These are phyloP conservation scores for Angomonas ambiguus DNA, from an alignment of 208 protist genomes.

Conservation along the genomic window DNA sequence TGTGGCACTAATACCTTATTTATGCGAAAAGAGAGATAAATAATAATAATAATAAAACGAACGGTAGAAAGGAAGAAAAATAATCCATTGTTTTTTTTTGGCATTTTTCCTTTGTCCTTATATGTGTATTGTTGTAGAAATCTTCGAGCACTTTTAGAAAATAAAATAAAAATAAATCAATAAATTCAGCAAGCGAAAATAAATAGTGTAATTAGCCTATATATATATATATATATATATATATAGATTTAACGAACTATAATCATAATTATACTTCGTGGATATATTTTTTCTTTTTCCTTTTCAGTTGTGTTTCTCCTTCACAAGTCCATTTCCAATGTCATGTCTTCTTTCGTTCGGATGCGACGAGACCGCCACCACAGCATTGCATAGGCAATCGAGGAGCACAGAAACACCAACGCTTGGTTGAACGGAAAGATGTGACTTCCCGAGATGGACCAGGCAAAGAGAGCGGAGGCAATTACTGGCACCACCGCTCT, in stretches of 20 bases:
- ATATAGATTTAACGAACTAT: neutral
- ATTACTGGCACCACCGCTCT: conserved; percentile 31
- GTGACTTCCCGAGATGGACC: conserved; percentile 31
- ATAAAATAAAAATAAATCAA: conserved; percentile 9
- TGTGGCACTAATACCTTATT: neutral
- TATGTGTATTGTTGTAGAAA: neutral
- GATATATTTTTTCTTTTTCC: neutral
- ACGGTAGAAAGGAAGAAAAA: conserved; percentile 15
- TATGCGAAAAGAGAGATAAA: neutral
- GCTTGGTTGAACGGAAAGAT: conserved; percentile 39
- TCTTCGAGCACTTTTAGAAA: neutral
- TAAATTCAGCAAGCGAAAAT: conserved; percentile 4
- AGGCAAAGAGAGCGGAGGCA: conserved; percentile 32
- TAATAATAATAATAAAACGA: conserved; percentile 2
- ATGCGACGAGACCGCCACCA: conserved; percentile 8
- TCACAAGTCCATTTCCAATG: neutral
- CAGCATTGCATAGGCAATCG: conserved; percentile 4
- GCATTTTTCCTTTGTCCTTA: neutral
- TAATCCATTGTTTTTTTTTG: conserved; percentile 5
- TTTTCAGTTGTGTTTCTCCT: no score
- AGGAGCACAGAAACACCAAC: conserved; percentile 33
- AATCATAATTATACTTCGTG: neutral
- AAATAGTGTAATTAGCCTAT: conserved; percentile 8
- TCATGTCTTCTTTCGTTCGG: neutral
- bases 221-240: conserved; percentile 14